These are phyloP conservation scores for Leishmania lainsoni DNA, from an alignment of 208 protist species.

Conservation along the genomic window DNA sequence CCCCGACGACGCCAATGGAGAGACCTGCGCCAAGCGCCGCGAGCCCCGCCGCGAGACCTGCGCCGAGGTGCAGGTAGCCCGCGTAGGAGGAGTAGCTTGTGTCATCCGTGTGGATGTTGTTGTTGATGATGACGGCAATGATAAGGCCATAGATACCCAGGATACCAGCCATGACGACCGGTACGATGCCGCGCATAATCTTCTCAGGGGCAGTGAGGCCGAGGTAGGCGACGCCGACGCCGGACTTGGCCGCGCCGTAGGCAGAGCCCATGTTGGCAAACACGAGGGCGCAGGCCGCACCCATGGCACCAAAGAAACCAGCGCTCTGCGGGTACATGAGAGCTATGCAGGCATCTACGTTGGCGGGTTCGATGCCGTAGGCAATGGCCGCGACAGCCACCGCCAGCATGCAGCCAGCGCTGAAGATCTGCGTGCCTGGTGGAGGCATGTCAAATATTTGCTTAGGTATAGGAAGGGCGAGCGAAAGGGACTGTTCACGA, in stretches of 20 bases:
- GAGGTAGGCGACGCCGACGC: constrained; percentile 96
- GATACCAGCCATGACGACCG: constrained; percentile 95
- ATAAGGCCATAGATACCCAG: constrained; percentile 99
- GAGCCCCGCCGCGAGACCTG: constrained; percentile 96
- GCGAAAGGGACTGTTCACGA: neutral
- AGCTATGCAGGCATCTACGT: constrained; percentile 47
- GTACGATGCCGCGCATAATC: constrained; percentile 96
- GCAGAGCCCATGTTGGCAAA: constrained; percentile 97
- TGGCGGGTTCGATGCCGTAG: constrained; percentile 14
- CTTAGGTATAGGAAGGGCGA: neutral
- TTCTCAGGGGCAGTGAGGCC: constrained; percentile 96
- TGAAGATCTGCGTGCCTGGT: constrained; percentile 12
- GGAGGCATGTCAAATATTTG: constrained; percentile 5
- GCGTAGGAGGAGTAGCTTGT: constrained; percentile 77
- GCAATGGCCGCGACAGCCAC: constrained; percentile 8
- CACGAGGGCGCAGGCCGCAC: constrained; percentile 74
- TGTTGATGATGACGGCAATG: constrained; percentile 98
- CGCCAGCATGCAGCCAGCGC: constrained; percentile 19
- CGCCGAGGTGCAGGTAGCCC: constrained; percentile 96
- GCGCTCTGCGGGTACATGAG: constrained; percentile 86
- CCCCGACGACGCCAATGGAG: constrained; percentile 99
- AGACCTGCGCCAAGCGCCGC: constrained; percentile 96
- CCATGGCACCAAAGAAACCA: constrained; percentile 80
- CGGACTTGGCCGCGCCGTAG: constrained; percentile 98
- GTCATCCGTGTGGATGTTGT: constrained; percentile 86